These are phyloP conservation scores for Fusarium buharicum DNA, from an alignment of 2,329 filamentous ascomycete genomes.

Conservation along the genomic window DNA sequence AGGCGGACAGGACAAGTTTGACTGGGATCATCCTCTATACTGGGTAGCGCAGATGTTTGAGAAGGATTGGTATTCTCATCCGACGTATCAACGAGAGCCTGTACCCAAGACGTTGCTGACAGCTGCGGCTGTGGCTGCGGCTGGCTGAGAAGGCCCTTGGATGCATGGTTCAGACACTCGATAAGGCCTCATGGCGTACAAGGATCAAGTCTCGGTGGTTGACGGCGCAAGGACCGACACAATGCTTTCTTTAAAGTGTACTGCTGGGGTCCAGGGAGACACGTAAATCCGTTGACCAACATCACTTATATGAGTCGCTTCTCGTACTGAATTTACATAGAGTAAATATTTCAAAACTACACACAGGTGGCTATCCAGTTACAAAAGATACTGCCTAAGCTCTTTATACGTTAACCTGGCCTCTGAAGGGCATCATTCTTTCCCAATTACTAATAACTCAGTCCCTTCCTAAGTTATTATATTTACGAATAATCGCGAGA, in stretches of 20 bases:
- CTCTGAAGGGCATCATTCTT: no score
- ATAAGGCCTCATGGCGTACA: neutral
- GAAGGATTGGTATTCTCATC: conserved; percentile 52
- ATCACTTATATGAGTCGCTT: no score
- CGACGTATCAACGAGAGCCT: conserved; percentile 46
- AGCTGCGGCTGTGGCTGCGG: neutral
- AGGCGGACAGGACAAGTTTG: conserved; percentile 42
- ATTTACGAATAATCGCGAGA: neutral
- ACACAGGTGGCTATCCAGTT: neutral
- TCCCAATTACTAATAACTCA: no score
- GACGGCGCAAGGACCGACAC: conserved; percentile 8
- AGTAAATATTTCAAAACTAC: no score
- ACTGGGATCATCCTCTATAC: conserved; percentile 56
- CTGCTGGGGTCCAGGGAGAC: no score
- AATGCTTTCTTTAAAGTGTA: neutral
- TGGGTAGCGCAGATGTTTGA: conserved; percentile 61
- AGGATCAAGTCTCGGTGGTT: neutral
- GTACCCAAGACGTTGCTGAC: conserved; percentile 3
- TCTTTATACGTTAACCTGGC: no score
- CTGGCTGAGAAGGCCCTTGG: neutral
- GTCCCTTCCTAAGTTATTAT: no score
- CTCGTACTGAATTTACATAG: no score
- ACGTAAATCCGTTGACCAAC: no score
- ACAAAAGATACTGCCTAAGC: neutral
- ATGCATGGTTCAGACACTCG: neutral